Base-by-base conservation (phyloP, 345 rosid genomes). In the Salix suchowensis region DNA sequence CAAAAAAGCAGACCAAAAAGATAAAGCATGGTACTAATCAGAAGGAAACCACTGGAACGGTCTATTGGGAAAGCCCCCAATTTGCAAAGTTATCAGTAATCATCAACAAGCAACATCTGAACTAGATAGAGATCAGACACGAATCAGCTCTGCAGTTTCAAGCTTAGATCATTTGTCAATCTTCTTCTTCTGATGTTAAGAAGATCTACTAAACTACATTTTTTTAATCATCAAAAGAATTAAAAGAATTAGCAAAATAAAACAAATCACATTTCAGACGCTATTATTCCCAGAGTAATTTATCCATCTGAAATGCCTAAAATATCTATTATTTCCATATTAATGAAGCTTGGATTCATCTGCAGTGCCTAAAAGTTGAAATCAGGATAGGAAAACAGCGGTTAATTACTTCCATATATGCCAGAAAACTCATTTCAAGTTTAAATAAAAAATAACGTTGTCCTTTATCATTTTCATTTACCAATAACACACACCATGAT, bases 121-220 rank as follows among this genome's bases (percentile, higher is more conserved):
- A 26, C 77, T 18, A 67, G 44, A 40, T 40, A 9, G 44, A 40
- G 44, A 40, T 40, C 44, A 40, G 44, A 79, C 60, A 54, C 61
- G 11, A 54, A 54, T 54, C 61, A 21, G 61, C 61, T 55, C 11
- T 23, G 23, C n/a, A n/a, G 26, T 55, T 55, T 55, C 61, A 55
- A 55, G 26, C 61, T 55, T 8, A 8, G 23, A 10, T 50, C 70
- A 76, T 16, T 34, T 60, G 46, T 36, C 23, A 70, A 68, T 19
- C 74, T 74, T 70, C 48, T 30, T 50, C 67, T 37, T 9, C 28
- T 30, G 52, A 16, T 15, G 44, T 61, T 74, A 54, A 11, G 46
- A 40, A 80, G 14, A 61, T 54, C 21, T 69, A 40, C 69, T 65
- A 4, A 70, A 67, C 73, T 68, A 70, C 84, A 58, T 80, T 78